A percentile compares a stretch with the other conserved stretches of the same genome.
phyloP scores from a whole-genome alignment of 257 asterid species.

The Mitragyna speciosa region DNA sequence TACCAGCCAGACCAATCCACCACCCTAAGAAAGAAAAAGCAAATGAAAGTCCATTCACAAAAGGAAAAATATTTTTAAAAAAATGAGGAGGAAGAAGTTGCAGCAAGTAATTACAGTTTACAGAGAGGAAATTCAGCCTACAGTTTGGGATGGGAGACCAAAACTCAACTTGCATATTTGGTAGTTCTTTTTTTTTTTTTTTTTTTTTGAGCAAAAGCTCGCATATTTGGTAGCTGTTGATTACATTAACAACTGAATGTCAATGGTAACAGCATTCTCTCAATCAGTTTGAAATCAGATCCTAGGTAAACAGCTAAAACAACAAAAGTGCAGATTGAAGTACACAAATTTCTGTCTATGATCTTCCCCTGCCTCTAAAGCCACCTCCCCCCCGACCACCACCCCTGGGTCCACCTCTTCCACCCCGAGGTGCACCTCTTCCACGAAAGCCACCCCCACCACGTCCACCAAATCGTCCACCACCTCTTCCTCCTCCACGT shows the following conservation, averaged over 20 bases:
- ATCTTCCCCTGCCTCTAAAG: conserved; percentile 82
- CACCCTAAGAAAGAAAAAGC: not conserved
- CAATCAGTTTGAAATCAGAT: conserved; percentile 7
- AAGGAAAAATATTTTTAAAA: too few species aligned
- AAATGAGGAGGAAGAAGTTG: not conserved
- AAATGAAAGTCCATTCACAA: too few species aligned
- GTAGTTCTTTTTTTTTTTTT: too few species aligned
- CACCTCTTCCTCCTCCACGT: conserved; percentile 59
- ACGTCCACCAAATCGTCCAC: conserved; percentile 47
- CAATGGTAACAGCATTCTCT: not conserved
- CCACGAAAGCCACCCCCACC: conserved; percentile 63
- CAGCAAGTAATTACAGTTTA: not conserved
- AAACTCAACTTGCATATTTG: not conserved
- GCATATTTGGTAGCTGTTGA: not conserved
- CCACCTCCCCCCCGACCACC: conserved; percentile 62
- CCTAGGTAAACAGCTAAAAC: conserved; percentile 12
- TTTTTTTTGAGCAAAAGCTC: too few species aligned
- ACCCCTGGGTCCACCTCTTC: conserved; percentile 66
- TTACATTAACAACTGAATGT: conserved; percentile 13
- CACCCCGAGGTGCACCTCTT: conserved; percentile 66
- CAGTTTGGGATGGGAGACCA: not conserved
- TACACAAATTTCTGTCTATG: conserved; percentile 25
- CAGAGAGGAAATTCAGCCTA: not conserved
- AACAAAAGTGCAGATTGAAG: conserved; percentile 8
- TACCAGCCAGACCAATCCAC: not conserved